These are phyloP conservation scores for Akanthomyces muscarius DNA, from an alignment of 2,329 filamentous ascomycete genomes.

Conservation along the genomic window DNA sequence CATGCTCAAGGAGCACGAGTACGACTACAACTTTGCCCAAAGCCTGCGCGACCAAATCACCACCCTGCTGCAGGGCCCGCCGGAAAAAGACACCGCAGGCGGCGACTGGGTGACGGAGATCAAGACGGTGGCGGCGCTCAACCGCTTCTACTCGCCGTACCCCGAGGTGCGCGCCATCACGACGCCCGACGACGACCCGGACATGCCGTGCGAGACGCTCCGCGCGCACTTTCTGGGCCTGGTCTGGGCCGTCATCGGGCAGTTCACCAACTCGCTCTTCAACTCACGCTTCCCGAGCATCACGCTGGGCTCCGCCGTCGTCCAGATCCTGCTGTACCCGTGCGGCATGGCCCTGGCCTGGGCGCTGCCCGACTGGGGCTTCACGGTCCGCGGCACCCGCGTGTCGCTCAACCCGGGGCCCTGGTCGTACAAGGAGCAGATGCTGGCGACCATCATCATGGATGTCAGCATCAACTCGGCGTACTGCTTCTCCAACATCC, in stretches of 20 bases:
- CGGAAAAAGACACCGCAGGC: slow-evolving; percentile 17
- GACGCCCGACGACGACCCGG: slow-evolving; percentile 5
- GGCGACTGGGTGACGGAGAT: slow-evolving; percentile 12
- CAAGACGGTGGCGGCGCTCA: slow-evolving; percentile 16
- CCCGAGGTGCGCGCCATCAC: slow-evolving; percentile 17
- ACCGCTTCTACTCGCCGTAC: slow-evolving; percentile 15
- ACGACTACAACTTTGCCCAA: slow-evolving; percentile 25
- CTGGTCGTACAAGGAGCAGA: slow-evolving; percentile 39
- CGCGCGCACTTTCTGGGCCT: slow-evolving; percentile 11
- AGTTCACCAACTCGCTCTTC: slow-evolving; percentile 16
- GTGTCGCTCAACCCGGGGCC: slow-evolving; percentile 36
- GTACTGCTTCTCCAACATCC: slow-evolving; percentile 34
- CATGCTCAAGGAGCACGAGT: slow-evolving; percentile 23
- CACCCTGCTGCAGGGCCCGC: slow-evolving; percentile 19
- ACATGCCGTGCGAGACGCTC: slow-evolving; percentile 13
- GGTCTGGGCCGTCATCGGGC: slow-evolving; percentile 10
- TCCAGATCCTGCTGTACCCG: slow-evolving; percentile 14
- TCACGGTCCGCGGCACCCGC: slow-evolving; percentile 13
- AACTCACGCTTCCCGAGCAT: slow-evolving; percentile 15
- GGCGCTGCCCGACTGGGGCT: slow-evolving; percentile 15
- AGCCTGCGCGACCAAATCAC: slow-evolving; percentile 21
- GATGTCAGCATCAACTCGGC: slow-evolving; percentile 35
- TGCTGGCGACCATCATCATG: slow-evolving; percentile 36
- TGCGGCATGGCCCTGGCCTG: slow-evolving; percentile 2
- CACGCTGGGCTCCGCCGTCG: slow-evolving; percentile 5